Conservation (phyloP, 495 filamentous ascomycete species). For the Penicillium malachiteum region DNA sequence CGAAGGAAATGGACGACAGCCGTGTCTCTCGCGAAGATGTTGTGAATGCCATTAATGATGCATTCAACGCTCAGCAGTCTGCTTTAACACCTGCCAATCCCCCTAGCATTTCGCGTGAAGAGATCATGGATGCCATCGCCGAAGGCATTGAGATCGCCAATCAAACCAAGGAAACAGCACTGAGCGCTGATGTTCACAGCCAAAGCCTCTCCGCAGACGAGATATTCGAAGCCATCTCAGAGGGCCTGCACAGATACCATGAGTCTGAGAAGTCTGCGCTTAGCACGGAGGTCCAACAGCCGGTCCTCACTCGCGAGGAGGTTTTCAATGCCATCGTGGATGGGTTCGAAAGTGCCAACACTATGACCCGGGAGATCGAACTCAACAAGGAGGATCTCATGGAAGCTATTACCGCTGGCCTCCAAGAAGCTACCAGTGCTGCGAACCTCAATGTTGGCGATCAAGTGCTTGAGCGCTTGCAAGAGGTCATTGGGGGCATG, state of each 20-base stretch:
- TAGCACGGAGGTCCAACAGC: slow-evolving; percentile 22
- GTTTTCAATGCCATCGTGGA: slow-evolving; percentile 59
- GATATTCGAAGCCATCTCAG: slow-evolving; percentile 46
- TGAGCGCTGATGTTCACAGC: slow-evolving; percentile 10
- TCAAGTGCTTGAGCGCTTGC: slow-evolving; percentile 70
- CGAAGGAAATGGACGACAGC: slow-evolving; percentile 36
- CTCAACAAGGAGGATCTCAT: slow-evolving; percentile 64
- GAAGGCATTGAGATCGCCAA: slow-evolving; percentile 44
- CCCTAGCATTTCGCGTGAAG: slow-evolving; percentile 31
- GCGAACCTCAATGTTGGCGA: slow-evolving; percentile 54
- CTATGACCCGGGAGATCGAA: slow-evolving; percentile 55
- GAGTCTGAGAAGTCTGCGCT: slow-evolving; percentile 19
- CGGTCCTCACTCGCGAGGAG: slow-evolving; percentile 48
- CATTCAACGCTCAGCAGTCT: slow-evolving; percentile 48
- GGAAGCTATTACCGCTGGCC: slow-evolving; percentile 61
- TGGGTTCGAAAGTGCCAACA: slow-evolving; percentile 50
- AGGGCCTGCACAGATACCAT: slow-evolving; percentile 17
- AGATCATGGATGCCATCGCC: slow-evolving; percentile 51
- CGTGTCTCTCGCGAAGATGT: slow-evolving; percentile 50
- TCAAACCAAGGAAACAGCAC: slow-evolving; percentile 26
- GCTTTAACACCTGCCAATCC: slow-evolving; percentile 18
- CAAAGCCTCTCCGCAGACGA: slow-evolving; percentile 46
- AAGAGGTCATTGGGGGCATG: slow-evolving; percentile 73
- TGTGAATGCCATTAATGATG: slow-evolving; percentile 56
- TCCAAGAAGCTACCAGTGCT: slow-evolving; percentile 50